These are phyloP conservation scores for Leptographium flavum DNA, from an alignment of 2,329 filamentous ascomycete species.

Conservation along the genomic window DNA sequence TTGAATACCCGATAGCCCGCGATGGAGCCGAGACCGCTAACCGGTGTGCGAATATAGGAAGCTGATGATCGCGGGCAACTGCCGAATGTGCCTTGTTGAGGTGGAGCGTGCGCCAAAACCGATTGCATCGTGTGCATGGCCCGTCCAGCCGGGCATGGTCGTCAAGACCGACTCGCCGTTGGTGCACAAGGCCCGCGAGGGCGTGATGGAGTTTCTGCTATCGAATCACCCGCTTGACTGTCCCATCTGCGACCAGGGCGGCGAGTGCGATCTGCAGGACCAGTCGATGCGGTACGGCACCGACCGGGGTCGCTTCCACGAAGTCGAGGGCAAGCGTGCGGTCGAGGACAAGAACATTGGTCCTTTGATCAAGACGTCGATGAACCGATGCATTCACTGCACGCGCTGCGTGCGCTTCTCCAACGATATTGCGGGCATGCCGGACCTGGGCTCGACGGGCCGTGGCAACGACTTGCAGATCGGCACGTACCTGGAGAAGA, in stretches of 20 bases:
- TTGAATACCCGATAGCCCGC: background rate
- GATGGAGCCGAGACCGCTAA: background rate
- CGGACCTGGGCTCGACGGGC: constrained; percentile 85
- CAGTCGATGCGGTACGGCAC: constrained; percentile 98
- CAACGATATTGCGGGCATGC: constrained; percentile 91
- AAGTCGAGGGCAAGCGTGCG: constrained; percentile 87
- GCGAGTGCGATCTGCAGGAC: constrained; percentile 97
- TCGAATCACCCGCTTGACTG: constrained; percentile 95
- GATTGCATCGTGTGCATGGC: constrained; percentile 96
- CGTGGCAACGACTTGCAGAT: constrained; percentile 97
- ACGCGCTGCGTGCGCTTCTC: constrained; percentile 95
- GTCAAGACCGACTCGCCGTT: constrained; percentile 97
- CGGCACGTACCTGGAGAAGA: constrained; percentile 91
- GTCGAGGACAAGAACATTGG: constrained; percentile 99
- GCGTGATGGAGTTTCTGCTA: constrained; percentile 96
- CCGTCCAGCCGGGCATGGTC: constrained; percentile 95
- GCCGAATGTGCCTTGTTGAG: constrained; percentile 98
- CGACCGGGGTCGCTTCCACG: constrained; percentile 93
- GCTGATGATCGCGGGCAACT: constrained; percentile 98
- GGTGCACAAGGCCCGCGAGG: constrained; percentile 93
- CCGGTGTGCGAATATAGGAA: constrained; percentile 41
- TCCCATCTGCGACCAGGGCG: constrained; percentile 96
- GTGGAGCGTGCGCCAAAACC: constrained; percentile 94
- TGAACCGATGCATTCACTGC: constrained; percentile 99
- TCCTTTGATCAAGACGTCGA: constrained; percentile 95